These are phyloP conservation scores for Capsaspora owczarzaki DNA, from an alignment of 78 protist genomes.

Conservation along the genomic window DNA sequence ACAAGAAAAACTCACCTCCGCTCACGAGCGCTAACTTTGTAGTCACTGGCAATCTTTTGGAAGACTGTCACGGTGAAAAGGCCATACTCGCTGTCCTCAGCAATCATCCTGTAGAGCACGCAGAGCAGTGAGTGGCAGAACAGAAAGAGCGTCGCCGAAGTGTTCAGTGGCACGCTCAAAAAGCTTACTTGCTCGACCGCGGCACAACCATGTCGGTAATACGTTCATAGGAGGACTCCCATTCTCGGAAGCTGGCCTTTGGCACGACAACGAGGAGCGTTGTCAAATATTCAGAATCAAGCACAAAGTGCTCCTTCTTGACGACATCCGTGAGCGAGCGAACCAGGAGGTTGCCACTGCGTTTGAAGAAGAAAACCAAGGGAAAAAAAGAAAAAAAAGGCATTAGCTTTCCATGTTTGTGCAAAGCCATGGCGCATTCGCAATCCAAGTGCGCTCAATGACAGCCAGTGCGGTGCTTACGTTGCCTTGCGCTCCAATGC, in stretches of 20 bases:
- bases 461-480: neutral
- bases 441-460: too few species aligned
- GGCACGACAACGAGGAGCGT: slow-evolving; percentile 65
- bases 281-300: slow-evolving; percentile 52
- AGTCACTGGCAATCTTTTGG: slow-evolving; percentile 47
- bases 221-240: slow-evolving; percentile 4
- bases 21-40: slow-evolving; percentile 54
- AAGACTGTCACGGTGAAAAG: slow-evolving; percentile 56
- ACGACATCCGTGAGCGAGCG: slow-evolving; percentile 17
- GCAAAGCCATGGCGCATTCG: too few species aligned
- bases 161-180: too few species aligned
- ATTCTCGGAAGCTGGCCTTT: neutral
- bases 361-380: neutral
- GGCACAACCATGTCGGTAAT: slow-evolving; percentile 47
- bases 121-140: neutral
- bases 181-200: slow-evolving; percentile 36
- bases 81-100: slow-evolving; percentile 52
- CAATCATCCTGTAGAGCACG: slow-evolving; percentile 9
- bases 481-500: slow-evolving; percentile 9
- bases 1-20: slow-evolving; percentile 35
- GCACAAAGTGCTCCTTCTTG: neutral
- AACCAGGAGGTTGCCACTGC: slow-evolving; percentile 28
- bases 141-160: too few species aligned
- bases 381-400: accelerated
- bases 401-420: too few species aligned